These are phyloP conservation scores for Secale cereale DNA, from an alignment of 176 grass and related monocot genomes.

Conservation along the genomic window DNA sequence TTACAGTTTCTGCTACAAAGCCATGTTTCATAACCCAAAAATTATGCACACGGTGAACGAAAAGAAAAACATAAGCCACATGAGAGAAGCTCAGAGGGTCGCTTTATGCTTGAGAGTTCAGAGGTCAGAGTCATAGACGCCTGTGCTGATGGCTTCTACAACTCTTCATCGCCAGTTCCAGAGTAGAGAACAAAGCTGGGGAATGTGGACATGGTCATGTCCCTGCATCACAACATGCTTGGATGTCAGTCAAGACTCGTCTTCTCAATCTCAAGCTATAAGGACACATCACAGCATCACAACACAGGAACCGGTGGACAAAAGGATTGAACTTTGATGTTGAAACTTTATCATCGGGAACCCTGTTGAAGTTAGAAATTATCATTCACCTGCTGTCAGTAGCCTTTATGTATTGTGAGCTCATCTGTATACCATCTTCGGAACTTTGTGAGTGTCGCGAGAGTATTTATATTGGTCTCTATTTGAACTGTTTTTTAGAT, in stretches of 20 bases:
- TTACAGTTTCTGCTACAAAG: not conserved
- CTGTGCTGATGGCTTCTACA: slow-evolving; percentile 25
- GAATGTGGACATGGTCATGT: slow-evolving; percentile 52
- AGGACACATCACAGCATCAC: no score
- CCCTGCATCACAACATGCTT: slow-evolving; percentile 33
- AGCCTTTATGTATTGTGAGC: not conserved
- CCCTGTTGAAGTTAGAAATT: no score
- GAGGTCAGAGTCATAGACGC: no score
- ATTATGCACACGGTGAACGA: not conserved
- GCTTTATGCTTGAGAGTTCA: no score
- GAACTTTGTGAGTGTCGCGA: not conserved
- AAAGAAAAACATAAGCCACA: not conserved
- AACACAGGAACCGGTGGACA: not conserved
- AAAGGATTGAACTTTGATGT: not conserved
- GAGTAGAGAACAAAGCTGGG: slow-evolving; percentile 63
- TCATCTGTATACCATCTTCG: slow-evolving; percentile 31
- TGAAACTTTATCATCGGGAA: not conserved
- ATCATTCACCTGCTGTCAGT: rapidly evolving
- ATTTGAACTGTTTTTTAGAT: no score
- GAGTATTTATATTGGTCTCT: no score
- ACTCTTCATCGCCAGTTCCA: slow-evolving; percentile 45
- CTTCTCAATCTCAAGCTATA: no score
- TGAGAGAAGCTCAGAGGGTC: not conserved
- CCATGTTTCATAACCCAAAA: not conserved
- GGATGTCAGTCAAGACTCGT: not conserved